Evolutionary conservation across 2,329 filamentous ascomycete species (phyloP).

Genomic region (Paradendryphiella salina): DNA sequence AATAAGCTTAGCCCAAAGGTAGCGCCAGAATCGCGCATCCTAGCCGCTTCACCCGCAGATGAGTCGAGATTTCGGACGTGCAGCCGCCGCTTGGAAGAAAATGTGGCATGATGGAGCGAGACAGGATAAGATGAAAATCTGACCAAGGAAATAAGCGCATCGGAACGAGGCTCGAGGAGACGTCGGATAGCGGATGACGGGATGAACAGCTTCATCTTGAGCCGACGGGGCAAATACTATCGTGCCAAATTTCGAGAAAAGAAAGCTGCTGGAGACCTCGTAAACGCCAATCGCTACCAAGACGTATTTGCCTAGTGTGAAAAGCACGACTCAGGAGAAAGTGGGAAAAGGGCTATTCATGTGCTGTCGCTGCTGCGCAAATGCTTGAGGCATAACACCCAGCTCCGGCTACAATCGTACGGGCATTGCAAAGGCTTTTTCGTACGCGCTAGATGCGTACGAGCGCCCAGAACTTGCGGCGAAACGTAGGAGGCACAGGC

Average conservation of each 20-base stretch:
- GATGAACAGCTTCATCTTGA: background rate
- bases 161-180: conserved; percentile 11
- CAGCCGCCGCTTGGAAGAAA: conserved; percentile 9
- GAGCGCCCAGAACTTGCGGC: conserved; percentile 10
- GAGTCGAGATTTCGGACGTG: conserved; percentile 22
- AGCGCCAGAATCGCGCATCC: conserved; percentile 4
- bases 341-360: conserved; percentile 15
- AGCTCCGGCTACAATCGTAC: conserved; percentile 7
- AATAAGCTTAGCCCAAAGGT: conserved; percentile 13
- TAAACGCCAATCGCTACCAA: too few species aligned
- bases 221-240: too few species aligned
- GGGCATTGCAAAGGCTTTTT: conserved; percentile 11
- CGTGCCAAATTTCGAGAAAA: too few species aligned
- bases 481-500: conserved; percentile 21
- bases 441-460: conserved; percentile 13
- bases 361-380: conserved; percentile 13
- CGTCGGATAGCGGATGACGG: conserved; percentile 7
- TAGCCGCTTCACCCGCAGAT: conserved; percentile 16
- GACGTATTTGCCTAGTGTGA: conserved; percentile 11
- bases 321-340: conserved; percentile 19
- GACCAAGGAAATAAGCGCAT: conserved; percentile 9
- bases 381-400: background rate
- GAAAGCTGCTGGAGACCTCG: background rate
- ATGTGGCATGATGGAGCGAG: conserved; percentile 12
- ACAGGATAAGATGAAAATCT: background rate